These are phyloP conservation scores for Nakazawaea populi DNA, from an alignment of 805 yeast genomes.

Conservation along the genomic window DNA sequence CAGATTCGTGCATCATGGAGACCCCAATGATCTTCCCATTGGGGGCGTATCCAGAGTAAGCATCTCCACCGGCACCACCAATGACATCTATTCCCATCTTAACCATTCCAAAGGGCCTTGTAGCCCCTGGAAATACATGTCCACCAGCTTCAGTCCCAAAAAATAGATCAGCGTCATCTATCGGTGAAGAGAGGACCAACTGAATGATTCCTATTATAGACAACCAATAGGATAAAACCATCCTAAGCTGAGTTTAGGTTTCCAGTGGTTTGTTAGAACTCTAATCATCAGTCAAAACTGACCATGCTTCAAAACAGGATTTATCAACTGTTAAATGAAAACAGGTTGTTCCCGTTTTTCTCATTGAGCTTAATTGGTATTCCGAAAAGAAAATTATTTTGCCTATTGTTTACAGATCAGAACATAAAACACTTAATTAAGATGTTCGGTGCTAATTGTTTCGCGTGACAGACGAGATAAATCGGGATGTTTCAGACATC, in stretches of 20 bases:
- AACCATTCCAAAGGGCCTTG: conserved; percentile 32
- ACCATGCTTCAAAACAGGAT: too few species aligned
- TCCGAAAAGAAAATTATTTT: too few species aligned
- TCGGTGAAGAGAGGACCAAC: neutral
- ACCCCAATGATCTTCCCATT: conserved; percentile 26
- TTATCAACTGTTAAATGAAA: too few species aligned
- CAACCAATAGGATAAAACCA: neutral
- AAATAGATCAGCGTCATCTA: conserved; percentile 23
- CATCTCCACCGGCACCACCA: conserved; percentile 19
- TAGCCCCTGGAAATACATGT: conserved; percentile 29
- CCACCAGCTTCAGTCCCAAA: conserved; percentile 30
- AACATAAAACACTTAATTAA: too few species aligned
- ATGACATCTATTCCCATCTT: conserved; percentile 29
- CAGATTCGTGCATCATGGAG: conserved; percentile 32
- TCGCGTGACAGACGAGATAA: too few species aligned
- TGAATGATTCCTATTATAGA: neutral
- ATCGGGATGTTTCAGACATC: too few species aligned
- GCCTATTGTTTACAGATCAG: too few species aligned
- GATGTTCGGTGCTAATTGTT: too few species aligned
- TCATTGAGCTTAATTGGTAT: too few species aligned
- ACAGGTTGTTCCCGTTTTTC: too few species aligned
- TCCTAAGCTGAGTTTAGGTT: neutral
- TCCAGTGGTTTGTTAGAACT: too few species aligned
- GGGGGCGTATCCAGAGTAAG: conserved; percentile 28
- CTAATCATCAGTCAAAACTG: too few species aligned